A percentile compares a stretch with the other conserved stretches of the same genome.
Conservation (phyloP, 352 stramenopile species). For the Pythium dissimile region DNA sequence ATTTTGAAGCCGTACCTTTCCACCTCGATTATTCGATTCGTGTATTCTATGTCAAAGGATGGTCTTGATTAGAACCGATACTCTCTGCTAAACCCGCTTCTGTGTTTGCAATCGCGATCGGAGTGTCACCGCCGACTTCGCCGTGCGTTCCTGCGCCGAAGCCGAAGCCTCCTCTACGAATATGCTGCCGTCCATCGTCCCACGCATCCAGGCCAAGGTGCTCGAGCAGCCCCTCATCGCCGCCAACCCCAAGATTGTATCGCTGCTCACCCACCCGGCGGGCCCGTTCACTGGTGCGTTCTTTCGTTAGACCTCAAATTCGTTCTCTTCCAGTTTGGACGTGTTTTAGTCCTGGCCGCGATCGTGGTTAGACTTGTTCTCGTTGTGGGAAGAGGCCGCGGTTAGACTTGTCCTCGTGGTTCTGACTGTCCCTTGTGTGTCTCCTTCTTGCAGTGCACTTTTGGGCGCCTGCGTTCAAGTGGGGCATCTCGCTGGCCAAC, state of each 20-base stretch:
- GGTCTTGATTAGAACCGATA: not conserved
- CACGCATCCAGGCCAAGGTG: slow-evolving; percentile 70
- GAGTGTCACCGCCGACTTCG: slow-evolving; percentile 2
- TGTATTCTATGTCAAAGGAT: not conserved
- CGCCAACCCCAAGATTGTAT: slow-evolving; percentile 59
- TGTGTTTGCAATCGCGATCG: not conserved
- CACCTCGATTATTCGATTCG: not conserved
- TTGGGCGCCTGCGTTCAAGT: slow-evolving; percentile 88
- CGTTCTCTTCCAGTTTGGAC: too few relatives aligned
- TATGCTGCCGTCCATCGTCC: slow-evolving; percentile 71
- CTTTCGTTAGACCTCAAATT: not conserved
- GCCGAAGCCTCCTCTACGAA: too few relatives aligned
- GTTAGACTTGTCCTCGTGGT: too few relatives aligned
- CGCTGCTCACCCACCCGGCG: slow-evolving; percentile 69
- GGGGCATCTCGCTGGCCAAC: slow-evolving; percentile 86
- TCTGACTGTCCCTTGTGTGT: too few relatives aligned
- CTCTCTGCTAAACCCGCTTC: not conserved
- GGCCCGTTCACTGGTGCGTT: slow-evolving; percentile 80
- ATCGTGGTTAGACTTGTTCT: too few relatives aligned
- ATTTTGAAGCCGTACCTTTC: not conserved
- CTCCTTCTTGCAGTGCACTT: slow-evolving; percentile 65
- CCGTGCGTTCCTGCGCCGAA: not conserved
- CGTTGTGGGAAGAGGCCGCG: too few relatives aligned
- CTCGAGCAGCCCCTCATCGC: slow-evolving; percentile 64
- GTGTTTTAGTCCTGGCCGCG: too few relatives aligned